phyloP scores from a whole-genome alignment of 2,329 filamentous ascomycete species.

The Rhinocladiella mackenziei region DNA sequence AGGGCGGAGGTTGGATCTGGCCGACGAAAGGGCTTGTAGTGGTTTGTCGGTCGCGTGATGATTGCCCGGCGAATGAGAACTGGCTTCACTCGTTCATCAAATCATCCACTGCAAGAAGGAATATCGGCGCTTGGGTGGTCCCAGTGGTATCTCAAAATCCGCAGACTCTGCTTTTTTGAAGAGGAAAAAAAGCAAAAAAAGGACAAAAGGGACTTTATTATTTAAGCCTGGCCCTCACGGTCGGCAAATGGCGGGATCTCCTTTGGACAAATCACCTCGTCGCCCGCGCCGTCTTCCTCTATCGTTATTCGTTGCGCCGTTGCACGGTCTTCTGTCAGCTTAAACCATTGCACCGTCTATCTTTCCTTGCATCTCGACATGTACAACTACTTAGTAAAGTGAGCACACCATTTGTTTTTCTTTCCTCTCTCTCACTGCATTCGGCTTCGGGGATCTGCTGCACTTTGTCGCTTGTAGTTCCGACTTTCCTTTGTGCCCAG shows the following conservation, averaged over 20 bases:
- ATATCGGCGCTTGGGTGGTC: too few species aligned
- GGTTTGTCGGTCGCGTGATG: too few species aligned
- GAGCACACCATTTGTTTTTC: too few species aligned
- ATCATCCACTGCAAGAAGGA: too few species aligned
- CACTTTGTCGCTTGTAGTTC: constrained; percentile 76
- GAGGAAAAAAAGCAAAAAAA: too few species aligned
- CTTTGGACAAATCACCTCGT: constrained; percentile 1
- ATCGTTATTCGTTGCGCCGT: neutral
- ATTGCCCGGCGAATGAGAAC: too few species aligned
- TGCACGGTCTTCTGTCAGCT: too few species aligned
- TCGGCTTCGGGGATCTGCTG: constrained; percentile 71
- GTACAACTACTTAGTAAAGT: neutral
- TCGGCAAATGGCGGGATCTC: constrained; percentile 3
- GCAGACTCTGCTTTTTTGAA: too few species aligned
- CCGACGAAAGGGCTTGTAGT: too few species aligned
- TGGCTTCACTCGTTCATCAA: too few species aligned
- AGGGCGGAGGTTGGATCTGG: too few species aligned
- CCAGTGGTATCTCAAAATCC: too few species aligned
- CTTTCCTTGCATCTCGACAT: neutral
- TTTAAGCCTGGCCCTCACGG: neutral
- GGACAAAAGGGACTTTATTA: neutral
- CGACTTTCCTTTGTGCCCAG: constrained; percentile 88
- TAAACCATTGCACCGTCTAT: neutral
- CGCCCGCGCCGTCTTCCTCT: neutral
- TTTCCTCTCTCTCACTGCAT: constrained; percentile 39